phyloP scores from a whole-genome alignment of 768 basidiomycete species.

The Kwoniella bestiolae region DNA sequence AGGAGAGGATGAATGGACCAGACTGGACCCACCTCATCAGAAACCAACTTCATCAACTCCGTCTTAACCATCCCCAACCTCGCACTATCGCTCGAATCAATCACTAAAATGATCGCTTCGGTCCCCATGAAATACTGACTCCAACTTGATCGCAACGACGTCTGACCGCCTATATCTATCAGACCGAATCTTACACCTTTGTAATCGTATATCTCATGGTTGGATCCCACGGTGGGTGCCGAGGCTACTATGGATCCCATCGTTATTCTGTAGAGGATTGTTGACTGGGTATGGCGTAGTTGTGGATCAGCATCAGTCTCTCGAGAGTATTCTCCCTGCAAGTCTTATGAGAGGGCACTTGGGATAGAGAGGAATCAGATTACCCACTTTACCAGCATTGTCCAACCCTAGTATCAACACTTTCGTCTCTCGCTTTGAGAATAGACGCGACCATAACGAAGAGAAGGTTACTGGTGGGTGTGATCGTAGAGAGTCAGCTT shows the following conservation, averaged over 20 bases:
- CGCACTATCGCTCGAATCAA: constrained; percentile 54
- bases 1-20: not conserved
- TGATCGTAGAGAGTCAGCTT: not conserved
- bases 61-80: constrained; percentile 50
- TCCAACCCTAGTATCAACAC: constrained; percentile 57
- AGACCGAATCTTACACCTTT: constrained; percentile 57
- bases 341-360: not conserved
- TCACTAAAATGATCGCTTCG: constrained; percentile 56
- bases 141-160: constrained; percentile 51
- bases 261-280: constrained; percentile 55
- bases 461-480: constrained; percentile 51
- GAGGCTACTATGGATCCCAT: constrained; percentile 57
- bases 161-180: constrained; percentile 58
- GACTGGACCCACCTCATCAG: constrained; percentile 47
- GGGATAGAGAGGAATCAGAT: not conserved
- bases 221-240: constrained; percentile 57
- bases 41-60: constrained; percentile 54
- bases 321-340: not conserved
- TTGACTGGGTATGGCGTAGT: no score
- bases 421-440: constrained; percentile 55
- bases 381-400: constrained; percentile 56
- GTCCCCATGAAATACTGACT: constrained; percentile 55
- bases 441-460: constrained; percentile 52
- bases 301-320: no score
- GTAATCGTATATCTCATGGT: constrained; percentile 58